These are phyloP conservation scores for Macrocystidia cucumis DNA, from an alignment of 1,284 basidiomycete species.

Conservation along the genomic window DNA sequence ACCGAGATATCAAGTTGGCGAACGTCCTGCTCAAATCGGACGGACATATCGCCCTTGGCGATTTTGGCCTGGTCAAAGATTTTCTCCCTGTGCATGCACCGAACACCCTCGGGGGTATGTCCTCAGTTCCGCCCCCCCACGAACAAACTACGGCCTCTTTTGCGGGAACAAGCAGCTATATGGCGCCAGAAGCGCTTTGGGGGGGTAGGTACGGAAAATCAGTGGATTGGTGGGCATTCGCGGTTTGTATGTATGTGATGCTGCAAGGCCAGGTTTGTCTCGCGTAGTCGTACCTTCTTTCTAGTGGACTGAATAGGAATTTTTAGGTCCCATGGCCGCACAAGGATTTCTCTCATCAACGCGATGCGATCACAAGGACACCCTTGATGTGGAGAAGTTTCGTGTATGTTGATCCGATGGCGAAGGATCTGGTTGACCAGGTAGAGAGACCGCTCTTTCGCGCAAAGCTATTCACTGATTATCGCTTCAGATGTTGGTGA, in stretches of 20 bases:
- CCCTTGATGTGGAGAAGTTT: neutral
- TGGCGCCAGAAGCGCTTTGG: slow-evolving; percentile 13
- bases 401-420: neutral
- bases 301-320: neutral
- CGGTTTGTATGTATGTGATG: slow-evolving; percentile 11
- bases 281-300: neutral
- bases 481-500: slow-evolving; percentile 6
- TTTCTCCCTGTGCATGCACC: slow-evolving; percentile 1
- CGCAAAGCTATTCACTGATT: neutral
- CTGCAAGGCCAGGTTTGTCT: slow-evolving; percentile 11
- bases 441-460: slow-evolving; percentile 1
- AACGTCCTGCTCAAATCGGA: slow-evolving; percentile 14
- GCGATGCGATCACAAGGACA: slow-evolving; percentile 4
- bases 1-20: slow-evolving; percentile 16
- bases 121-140: neutral
- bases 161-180: slow-evolving; percentile 13
- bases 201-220: slow-evolving; percentile 8
- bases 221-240: slow-evolving; percentile 13
- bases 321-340: slow-evolving; percentile 7
- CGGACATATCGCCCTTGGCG: slow-evolving; percentile 14
- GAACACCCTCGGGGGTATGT: neutral
- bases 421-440: slow-evolving; percentile 5
- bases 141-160: slow-evolving; percentile 4
- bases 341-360: neutral
- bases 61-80: slow-evolving; percentile 13